Evolutionary conservation across 129 eudicot species (phyloP).

Genomic region (Scalesia atractyloides): DNA sequence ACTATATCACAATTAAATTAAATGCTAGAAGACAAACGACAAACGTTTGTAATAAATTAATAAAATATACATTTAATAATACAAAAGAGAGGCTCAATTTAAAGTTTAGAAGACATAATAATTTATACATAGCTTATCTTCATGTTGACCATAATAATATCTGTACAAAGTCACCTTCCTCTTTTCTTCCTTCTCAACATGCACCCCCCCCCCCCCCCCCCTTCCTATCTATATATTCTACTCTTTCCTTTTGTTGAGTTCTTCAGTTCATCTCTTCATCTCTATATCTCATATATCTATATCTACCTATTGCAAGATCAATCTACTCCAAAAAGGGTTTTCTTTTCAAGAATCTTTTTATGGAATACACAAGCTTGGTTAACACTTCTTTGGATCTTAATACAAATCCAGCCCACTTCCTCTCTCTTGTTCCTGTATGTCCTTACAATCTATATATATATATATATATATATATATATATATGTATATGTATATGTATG

Average conservation of each 20-base stretch:
- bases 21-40: not conserved
- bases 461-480: not conserved
- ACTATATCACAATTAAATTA: not conserved
- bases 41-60: not conserved
- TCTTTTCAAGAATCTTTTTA: constrained; percentile 29
- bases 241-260: constrained; percentile 29
- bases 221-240: constrained; percentile 31
- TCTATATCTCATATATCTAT: not conserved
- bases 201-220: constrained; percentile 25
- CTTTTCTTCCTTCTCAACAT: constrained; percentile 47
- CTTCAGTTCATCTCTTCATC: constrained; percentile 24
- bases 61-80: not conserved
- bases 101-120: constrained; percentile 18
- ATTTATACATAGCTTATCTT: constrained; percentile 18
- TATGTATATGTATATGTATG: not conserved
- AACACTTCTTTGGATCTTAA: constrained; percentile 86
- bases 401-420: constrained; percentile 52
- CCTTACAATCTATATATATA: not conserved
- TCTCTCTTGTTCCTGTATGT: constrained; percentile 62
- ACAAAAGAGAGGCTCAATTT: constrained; percentile 26
- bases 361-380: constrained; percentile 80
- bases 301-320: constrained; percentile 20
- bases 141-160: constrained; percentile 42
- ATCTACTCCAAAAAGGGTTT: constrained; percentile 2
- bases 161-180: constrained; percentile 42